Conservation (phyloP, 352 stramenopile species). For the Discostella stelligera region DNA sequence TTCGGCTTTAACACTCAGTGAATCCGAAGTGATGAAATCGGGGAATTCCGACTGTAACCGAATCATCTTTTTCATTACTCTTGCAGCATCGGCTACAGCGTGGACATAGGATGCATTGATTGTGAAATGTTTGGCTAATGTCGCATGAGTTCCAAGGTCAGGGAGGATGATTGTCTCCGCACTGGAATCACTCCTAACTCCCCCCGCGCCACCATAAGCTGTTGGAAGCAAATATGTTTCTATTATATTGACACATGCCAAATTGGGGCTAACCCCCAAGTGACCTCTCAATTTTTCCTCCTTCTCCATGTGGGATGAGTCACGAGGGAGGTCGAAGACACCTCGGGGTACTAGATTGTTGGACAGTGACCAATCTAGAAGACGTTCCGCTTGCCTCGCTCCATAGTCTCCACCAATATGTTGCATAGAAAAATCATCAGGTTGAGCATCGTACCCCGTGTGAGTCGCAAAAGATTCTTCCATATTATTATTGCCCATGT, state of each 20-base stretch:
- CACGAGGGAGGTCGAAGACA: conserved; percentile 27
- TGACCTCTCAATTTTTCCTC: neutral
- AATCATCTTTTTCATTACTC: conserved; percentile 47
- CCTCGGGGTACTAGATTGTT: conserved; percentile 24
- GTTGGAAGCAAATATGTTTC: conserved; percentile 45
- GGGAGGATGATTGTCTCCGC: neutral
- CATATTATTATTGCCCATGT: neutral
- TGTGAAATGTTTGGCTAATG: conserved; percentile 30
- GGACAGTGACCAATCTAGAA: conserved; percentile 38
- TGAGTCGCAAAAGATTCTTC: neutral
- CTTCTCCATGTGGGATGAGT: conserved; percentile 10
- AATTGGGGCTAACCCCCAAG: conserved; percentile 26
- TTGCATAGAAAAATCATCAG: conserved; percentile 13
- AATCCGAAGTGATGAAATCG: conserved; percentile 33
- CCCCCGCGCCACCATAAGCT: conserved; percentile 22
- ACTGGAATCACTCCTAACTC: conserved; percentile 1
- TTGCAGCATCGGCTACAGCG: conserved; percentile 30
- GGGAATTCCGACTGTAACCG: conserved; percentile 24
- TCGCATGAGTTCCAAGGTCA: conserved; percentile 19
- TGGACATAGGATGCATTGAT: conserved; percentile 22
- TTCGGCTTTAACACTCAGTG: conserved; percentile 37
- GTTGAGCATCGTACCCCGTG: neutral
- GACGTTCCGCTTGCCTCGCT: conserved; percentile 27
- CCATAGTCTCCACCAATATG: conserved; percentile 29
- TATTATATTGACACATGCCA: conserved; percentile 37